Evolutionary conservation across 345 rosid species (phyloP).

Genomic region (Toxicodendron radicans): DNA sequence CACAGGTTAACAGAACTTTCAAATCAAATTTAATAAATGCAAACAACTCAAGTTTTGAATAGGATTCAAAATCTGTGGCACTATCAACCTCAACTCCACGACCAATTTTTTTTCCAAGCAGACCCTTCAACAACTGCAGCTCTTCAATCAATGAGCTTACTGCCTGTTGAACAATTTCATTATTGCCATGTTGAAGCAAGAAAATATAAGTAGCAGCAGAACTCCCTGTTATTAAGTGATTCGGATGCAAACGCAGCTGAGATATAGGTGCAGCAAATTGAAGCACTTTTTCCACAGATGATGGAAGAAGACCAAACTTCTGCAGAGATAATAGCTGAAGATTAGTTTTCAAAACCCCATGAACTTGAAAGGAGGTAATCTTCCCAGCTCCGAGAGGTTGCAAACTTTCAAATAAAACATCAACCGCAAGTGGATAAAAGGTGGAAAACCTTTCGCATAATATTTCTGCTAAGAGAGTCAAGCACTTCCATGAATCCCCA

Average conservation of each 20-base stretch:
- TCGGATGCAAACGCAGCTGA: conserved; percentile 78
- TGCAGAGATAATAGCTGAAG: conserved; percentile 88
- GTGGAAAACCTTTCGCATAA: conserved; percentile 67
- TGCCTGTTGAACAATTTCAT: conserved; percentile 76
- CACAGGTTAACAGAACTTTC: conserved; percentile 74
- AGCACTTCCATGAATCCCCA: conserved; percentile 79
- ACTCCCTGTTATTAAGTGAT: conserved; percentile 74
- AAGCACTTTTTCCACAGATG: conserved; percentile 67
- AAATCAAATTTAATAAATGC: conserved; percentile 82
- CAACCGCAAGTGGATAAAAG: conserved; percentile 62
- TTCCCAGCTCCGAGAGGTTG: conserved; percentile 49
- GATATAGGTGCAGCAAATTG: conserved; percentile 70
- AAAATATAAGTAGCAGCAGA: conserved; percentile 86
- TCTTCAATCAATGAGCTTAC: conserved; percentile 55
- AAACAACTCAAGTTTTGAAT: conserved; percentile 59
- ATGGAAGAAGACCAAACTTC: conserved; percentile 71
- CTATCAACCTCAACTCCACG: conserved; percentile 33
- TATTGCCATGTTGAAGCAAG: conserved; percentile 84
- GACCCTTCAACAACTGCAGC: conserved; percentile 56
- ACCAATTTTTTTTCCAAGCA: conserved; percentile 43
- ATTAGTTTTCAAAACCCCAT: conserved; percentile 84
- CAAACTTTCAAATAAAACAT: conserved; percentile 72
- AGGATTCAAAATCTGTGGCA: conserved; percentile 34
- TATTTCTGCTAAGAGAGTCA: conserved; percentile 94
- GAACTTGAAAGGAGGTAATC: conserved; percentile 66